Conservation (phyloP, 345 rosid genomes). For the Dimocarpus longan region DNA sequence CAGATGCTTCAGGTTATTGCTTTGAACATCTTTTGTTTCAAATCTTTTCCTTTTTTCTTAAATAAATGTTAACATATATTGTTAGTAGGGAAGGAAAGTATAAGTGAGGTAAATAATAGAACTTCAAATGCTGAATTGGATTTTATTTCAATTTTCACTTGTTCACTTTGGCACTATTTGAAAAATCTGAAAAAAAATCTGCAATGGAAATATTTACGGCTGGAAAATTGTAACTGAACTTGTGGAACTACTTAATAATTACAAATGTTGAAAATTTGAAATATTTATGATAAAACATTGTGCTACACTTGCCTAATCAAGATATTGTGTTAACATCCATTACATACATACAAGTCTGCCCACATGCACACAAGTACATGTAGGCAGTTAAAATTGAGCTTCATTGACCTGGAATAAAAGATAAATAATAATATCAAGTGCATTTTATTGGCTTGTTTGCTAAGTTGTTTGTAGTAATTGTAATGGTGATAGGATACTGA, state of each 20-base stretch:
- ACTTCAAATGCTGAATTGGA: not conserved
- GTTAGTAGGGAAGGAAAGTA: not conserved
- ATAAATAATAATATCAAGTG: not conserved
- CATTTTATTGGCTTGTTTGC: not conserved
- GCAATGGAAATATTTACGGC: not conserved
- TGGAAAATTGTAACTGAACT: not conserved
- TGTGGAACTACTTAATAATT: not conserved
- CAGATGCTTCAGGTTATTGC: slow-evolving; percentile 95
- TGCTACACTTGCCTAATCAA: not conserved
- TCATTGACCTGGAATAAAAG: not conserved
- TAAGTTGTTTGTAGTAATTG: not conserved
- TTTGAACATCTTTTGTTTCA: not conserved
- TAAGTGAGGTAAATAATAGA: not conserved
- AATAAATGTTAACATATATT: not conserved
- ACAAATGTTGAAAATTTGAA: not conserved
- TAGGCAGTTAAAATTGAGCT: not conserved
- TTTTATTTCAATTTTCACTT: not conserved
- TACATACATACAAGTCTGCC: no score
- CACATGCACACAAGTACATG: no score
- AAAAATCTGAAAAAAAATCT: not conserved
- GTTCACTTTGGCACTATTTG: not conserved
- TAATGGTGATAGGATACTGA: not conserved
- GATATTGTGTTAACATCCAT: not conserved
- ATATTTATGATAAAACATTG: not conserved
- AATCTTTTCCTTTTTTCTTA: not conserved